Evolutionary conservation across 2,329 filamentous ascomycete genomes (phyloP).

Genomic region (Pochonia chlamydosporia): DNA sequence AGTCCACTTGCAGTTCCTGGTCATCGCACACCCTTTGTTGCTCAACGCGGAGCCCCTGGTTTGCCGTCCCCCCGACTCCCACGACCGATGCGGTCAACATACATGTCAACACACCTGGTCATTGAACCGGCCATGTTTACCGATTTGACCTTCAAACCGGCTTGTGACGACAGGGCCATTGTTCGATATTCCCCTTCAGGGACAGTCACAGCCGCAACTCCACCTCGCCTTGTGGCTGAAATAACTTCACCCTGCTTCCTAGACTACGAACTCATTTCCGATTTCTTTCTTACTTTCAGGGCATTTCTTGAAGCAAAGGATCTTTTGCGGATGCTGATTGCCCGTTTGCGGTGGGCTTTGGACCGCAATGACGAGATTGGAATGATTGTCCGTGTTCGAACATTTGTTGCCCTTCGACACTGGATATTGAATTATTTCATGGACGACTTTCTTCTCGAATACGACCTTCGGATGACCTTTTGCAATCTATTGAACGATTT

Average conservation of each 20-base stretch:
- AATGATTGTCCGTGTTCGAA: slow-evolving; percentile 89
- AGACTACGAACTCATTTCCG: slow-evolving; percentile 93
- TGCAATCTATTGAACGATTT: slow-evolving; percentile 74
- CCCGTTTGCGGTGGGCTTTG: slow-evolving; percentile 82
- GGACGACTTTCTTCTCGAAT: slow-evolving; percentile 83
- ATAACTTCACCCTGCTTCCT: slow-evolving; percentile 95
- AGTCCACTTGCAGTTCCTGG: slow-evolving; percentile 32
- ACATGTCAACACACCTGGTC: slow-evolving; percentile 41
- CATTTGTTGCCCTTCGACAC: slow-evolving; percentile 90
- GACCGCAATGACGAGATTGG: slow-evolving; percentile 75
- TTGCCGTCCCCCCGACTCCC: slow-evolving; percentile 33
- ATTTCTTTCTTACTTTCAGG: slow-evolving; percentile 95
- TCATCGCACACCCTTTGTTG: slow-evolving; percentile 21
- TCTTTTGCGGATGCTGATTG: slow-evolving; percentile 76
- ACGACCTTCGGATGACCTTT: slow-evolving; percentile 68
- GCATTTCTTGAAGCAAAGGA: slow-evolving; percentile 74
- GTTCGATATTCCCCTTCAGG: slow-evolving; percentile 74
- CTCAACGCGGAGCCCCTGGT: slow-evolving; percentile 16
- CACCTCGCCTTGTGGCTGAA: slow-evolving; percentile 85
- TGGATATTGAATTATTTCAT: slow-evolving; percentile 98
- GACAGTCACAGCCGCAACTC: slow-evolving; percentile 82
- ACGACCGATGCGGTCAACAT: slow-evolving; percentile 38
- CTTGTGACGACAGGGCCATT: slow-evolving; percentile 70
- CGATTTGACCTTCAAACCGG: slow-evolving; percentile 68
- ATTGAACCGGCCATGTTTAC: slow-evolving; percentile 79